Evolutionary conservation across 139 green algal species (phyloP).

Genomic region (Desmodesmus armatus): DNA sequence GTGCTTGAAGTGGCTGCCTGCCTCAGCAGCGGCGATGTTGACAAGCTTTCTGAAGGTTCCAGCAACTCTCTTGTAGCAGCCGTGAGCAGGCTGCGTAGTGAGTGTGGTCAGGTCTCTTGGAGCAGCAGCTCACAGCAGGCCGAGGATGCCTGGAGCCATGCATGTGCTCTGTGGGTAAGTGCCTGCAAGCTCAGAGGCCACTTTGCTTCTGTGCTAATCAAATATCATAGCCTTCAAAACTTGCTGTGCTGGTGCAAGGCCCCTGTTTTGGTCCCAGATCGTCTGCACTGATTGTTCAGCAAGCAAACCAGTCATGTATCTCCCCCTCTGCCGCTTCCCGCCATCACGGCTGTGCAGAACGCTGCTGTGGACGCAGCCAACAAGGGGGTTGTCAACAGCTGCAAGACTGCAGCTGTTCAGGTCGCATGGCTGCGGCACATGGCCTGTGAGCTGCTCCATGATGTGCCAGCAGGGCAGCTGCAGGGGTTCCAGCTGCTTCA

Average conservation of each 20-base stretch:
- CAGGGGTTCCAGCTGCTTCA: not conserved
- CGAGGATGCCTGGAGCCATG: not conserved
- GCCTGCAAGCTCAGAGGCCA: not conserved
- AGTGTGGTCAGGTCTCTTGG: too few species aligned
- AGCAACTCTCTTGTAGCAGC: too few species aligned
- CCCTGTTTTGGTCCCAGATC: not conserved
- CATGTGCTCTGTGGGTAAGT: not conserved
- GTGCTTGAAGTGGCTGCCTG: too few species aligned
- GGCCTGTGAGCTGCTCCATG: not conserved
- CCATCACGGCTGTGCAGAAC: not conserved
- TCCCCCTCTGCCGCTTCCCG: not conserved
- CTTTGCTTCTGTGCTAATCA: too few species aligned
- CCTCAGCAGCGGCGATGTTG: too few species aligned
- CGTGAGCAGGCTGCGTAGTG: too few species aligned
- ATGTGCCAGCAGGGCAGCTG: not conserved
- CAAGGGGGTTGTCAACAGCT: not conserved
- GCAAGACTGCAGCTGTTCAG: not conserved
- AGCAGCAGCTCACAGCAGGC: not conserved
- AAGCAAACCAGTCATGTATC: not conserved
- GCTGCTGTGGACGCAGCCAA: not conserved
- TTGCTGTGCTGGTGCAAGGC: not conserved
- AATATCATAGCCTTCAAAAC: not conserved
- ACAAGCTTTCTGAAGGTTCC: too few species aligned
- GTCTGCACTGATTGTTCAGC: too few species aligned
- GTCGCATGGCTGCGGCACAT: slow-evolving; percentile 20